Evolutionary conservation across 192 early-diverging fungal species (phyloP).

Genomic region (Gamsiella multidivaricata): DNA sequence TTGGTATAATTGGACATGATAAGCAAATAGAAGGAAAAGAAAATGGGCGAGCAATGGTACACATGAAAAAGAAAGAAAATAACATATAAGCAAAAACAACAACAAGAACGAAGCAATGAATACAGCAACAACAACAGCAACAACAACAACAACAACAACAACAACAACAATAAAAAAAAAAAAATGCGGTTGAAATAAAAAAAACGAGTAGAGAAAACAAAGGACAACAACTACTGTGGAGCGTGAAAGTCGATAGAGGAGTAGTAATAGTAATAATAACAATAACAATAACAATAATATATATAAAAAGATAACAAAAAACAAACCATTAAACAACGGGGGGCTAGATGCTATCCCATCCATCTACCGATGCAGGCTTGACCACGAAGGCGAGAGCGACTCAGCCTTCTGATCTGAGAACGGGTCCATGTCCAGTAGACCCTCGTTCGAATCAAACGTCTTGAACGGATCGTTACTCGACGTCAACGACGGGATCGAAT

Average conservation of each 20-base stretch:
- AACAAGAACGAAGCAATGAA: too few relatives aligned
- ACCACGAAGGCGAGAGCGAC: background rate
- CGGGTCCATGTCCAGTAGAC: background rate
- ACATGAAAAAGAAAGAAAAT: background rate
- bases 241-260: background rate
- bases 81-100: too few relatives aligned
- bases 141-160: too few relatives aligned
- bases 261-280: background rate
- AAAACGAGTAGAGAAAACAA: background rate
- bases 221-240: background rate
- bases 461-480: slow-evolving; percentile 50
- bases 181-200: slow-evolving; percentile 4
- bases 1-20: too few relatives aligned
- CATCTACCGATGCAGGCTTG: background rate
- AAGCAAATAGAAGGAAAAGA: background rate
- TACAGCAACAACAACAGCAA: too few relatives aligned
- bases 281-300: background rate
- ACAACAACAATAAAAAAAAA: too few relatives aligned
- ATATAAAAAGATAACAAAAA: background rate
- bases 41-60: background rate
- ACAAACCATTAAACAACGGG: background rate
- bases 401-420: slow-evolving; percentile 14
- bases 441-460: slow-evolving; percentile 47
- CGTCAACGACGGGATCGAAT: slow-evolving; percentile 44
- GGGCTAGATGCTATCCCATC: background rate